Percentiles rank a stretch among this genome's conserved stretches.
Evolutionary conservation across 371 early-diverging fungal genomes (phyloP).

Genomic region (Mortierella sp.): DNA sequence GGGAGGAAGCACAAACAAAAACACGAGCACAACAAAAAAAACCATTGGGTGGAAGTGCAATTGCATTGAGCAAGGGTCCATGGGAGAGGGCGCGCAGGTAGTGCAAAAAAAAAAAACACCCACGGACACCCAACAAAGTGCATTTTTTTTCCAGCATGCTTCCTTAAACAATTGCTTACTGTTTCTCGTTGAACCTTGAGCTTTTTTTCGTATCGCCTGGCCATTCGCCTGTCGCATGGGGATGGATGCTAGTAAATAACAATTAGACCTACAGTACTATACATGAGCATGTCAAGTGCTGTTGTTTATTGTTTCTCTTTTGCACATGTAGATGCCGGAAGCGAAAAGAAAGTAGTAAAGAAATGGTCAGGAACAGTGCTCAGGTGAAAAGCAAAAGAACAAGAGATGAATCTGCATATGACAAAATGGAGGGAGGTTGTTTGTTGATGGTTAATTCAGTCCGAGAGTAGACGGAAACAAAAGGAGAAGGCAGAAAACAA

Average conservation of each 20-base stretch:
- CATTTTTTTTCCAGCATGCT: not conserved
- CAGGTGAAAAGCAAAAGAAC: no score
- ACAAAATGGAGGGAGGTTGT: no score
- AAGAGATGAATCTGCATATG: no score
- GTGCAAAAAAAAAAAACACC: not conserved
- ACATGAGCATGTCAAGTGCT: no score
- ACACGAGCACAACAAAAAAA: no score
- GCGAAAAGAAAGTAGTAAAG: no score
- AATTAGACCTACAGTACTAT: no score
- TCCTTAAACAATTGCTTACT: not conserved
- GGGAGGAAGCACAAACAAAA: not conserved
- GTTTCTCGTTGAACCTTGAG: not conserved
- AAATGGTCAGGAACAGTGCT: no score
- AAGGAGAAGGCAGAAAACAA: not conserved
- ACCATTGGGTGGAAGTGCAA: not conserved
- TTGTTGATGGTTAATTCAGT: not conserved
- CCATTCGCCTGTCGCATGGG: no score
- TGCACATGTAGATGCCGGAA: no score
- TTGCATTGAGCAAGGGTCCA: not conserved
- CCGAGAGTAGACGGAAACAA: not conserved
- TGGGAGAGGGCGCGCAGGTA: not conserved
- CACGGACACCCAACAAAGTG: constrained; percentile 2
- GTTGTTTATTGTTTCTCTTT: no score
- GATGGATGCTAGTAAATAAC: no score
- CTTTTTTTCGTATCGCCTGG: not conserved